Percentiles rank a stretch among this genome's conserved stretches.
Evolutionary conservation across 345 rosid genomes (phyloP).

Genomic region (Turnera subulata): DNA sequence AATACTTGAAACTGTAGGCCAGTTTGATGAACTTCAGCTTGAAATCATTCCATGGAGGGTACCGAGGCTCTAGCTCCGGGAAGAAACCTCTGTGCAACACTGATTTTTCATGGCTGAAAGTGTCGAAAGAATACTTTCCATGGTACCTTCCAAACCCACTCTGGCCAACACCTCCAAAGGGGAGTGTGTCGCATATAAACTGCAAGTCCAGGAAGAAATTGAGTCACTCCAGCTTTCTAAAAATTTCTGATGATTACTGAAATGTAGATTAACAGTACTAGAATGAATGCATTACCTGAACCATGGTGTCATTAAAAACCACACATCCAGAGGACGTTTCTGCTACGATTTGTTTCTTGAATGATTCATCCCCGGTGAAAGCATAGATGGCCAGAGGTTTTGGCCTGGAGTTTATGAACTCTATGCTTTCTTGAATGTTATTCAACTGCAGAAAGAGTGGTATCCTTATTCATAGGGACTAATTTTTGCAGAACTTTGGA

Average conservation of each 20-base stretch:
- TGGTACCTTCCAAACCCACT: slow-evolving; percentile 90
- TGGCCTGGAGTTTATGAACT: slow-evolving; percentile 48
- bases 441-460: slow-evolving; percentile 35
- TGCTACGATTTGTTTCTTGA: slow-evolving; percentile 51
- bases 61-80: slow-evolving; percentile 66
- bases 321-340: slow-evolving; percentile 74
- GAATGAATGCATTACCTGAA: slow-evolving; percentile 46
- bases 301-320: slow-evolving; percentile 64
- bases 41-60: slow-evolving; percentile 81
- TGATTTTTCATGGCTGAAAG: slow-evolving; percentile 91
- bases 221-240: background rate
- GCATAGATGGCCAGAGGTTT: slow-evolving; percentile 56
- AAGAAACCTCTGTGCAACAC: slow-evolving; percentile 56
- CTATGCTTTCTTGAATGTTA: slow-evolving; percentile 51
- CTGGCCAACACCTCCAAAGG: slow-evolving; percentile 88
- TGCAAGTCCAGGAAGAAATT: slow-evolving; percentile 22
- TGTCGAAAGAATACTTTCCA: slow-evolving; percentile 82
- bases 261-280: background rate
- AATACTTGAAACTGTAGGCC: slow-evolving; percentile 51
- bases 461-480: background rate
- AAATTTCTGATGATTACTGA: too few species aligned
- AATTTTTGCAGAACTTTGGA: background rate
- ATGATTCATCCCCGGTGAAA: slow-evolving; percentile 54
- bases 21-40: slow-evolving; percentile 60
- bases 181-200: slow-evolving; percentile 62